Base-by-base conservation (phyloP, 805 yeast species). In the Candida adriatica region DNA sequence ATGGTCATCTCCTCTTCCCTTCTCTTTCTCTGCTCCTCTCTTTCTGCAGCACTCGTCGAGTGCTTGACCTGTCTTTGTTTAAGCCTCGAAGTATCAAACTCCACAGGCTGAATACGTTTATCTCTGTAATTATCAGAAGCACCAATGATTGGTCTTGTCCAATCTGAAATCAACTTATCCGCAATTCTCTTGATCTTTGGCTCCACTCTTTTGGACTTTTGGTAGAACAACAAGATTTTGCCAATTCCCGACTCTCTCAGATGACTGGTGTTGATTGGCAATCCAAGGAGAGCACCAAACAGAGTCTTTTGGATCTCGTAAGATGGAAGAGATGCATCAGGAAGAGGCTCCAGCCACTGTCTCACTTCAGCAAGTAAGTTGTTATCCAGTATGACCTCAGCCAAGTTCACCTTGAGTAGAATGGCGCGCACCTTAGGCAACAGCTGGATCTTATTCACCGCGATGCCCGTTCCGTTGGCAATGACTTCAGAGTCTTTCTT, bases 101-200 rank as follows among this genome's bases (percentile, higher is more conserved):
- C 75, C 39, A 75, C 71, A 39, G 77, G 70, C 47, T 70, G 71
- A 39, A 90, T 79, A 39, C 75, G 67, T 60, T 84, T 78, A 58
- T 90, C 96, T 56, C 92, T 78, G 64, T 88, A 90, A 48, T 88
- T 86, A 58, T 90, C 97, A 4, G 94, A 80, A 39, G 95, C 80
- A 45, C 95, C 95, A 70, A 92, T 84, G 41, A 92, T 86, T 27
- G 98, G 98, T 60, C 98, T 75, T 7, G 96, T 90, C 99, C 99
- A 92, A 56, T 87, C 94, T 16, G 95, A 95, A 44, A 92, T 81
- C 39, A 92, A 64, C 53, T 77, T 77, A 52, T 92, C 97, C 6
- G 95, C 97, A 24, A 79, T 68, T 54, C 94, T 78, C 56, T 90
- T 87, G 53, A 92, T 71, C 26, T 72, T 66, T 20, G 86, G 81